These are phyloP conservation scores for Gentiana dahurica DNA, from an alignment of 257 asterid species.

Conservation along the genomic window DNA sequence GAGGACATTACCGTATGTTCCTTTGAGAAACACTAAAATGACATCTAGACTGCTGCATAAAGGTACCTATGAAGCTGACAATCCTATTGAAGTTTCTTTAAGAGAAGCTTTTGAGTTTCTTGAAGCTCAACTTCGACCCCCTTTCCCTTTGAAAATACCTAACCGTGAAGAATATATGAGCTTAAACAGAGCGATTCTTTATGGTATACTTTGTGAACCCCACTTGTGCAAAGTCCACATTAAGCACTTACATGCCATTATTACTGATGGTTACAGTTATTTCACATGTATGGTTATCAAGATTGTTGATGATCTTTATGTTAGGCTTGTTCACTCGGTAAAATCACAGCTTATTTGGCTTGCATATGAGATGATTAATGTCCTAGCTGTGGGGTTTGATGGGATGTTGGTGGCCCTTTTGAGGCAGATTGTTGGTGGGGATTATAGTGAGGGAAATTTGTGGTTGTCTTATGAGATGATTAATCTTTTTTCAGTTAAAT, in stretches of 20 bases:
- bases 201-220: conserved; percentile 49
- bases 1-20: too few relatives aligned
- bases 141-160: conserved; percentile 52
- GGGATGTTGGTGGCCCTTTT: conserved; percentile 45
- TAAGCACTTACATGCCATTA: conserved; percentile 60
- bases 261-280: conserved; percentile 49
- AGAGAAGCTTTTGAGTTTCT: conserved; percentile 43
- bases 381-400: conserved; percentile 54
- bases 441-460: conserved; percentile 52
- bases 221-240: conserved; percentile 40
- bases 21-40: too few relatives aligned
- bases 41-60: conserved; percentile 12
- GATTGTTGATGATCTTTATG: conserved; percentile 43
- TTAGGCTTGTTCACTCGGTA: conserved; percentile 37
- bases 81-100: conserved; percentile 39
- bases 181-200: conserved; percentile 59
- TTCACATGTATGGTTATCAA: conserved; percentile 46
- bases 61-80: conserved; percentile 42
- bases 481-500: conserved; percentile 29
- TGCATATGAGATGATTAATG: conserved; percentile 45
- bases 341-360: conserved; percentile 54
- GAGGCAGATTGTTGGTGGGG: conserved; percentile 75
- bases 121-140: conserved; percentile 55
- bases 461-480: conserved; percentile 69
- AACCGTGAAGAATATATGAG: conserved; percentile 39